Conservation (phyloP, 805 yeast genomes). For the Candida hungchunana region DNA sequence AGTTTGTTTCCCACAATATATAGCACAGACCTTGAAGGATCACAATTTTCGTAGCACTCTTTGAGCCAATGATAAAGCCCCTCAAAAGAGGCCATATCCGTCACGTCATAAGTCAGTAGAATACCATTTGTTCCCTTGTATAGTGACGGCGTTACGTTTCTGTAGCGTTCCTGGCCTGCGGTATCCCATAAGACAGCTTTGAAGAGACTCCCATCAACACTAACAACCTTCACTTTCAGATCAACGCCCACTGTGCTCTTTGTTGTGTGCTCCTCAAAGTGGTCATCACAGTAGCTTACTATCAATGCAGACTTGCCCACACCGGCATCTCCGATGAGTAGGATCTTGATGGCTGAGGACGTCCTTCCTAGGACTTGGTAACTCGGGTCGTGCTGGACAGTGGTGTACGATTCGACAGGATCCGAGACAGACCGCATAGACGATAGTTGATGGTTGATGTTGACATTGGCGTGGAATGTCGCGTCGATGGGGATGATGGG, state of each 20-base stretch:
- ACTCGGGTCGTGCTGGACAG: slow-evolving; percentile 20
- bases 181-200: slow-evolving; percentile 47
- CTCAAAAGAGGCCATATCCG: slow-evolving; percentile 34
- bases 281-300: slow-evolving; percentile 37
- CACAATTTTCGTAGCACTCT: slow-evolving; percentile 36
- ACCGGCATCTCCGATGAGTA: slow-evolving; percentile 42
- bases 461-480: slow-evolving; percentile 21
- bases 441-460: slow-evolving; percentile 21
- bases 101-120: slow-evolving; percentile 40
- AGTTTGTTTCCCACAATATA: slow-evolving; percentile 45
- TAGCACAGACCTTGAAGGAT: slow-evolving; percentile 30
- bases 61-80: slow-evolving; percentile 38
- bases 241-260: slow-evolving; percentile 45
- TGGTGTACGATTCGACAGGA: slow-evolving; percentile 11
- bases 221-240: slow-evolving; percentile 39
- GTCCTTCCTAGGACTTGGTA: slow-evolving; percentile 16
- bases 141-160: slow-evolving; percentile 41
- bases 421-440: slow-evolving; percentile 15
- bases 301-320: slow-evolving; percentile 47
- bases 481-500: slow-evolving; percentile 28
- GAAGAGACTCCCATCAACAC: slow-evolving; percentile 39
- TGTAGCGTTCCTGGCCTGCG: slow-evolving; percentile 47
- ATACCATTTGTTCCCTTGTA: slow-evolving; percentile 46
- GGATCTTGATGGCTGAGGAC: slow-evolving; percentile 30
- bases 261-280: slow-evolving; percentile 30